Base-by-base conservation (phyloP, 2,329 filamentous ascomycete genomes). In the Balansia obtecta region DNA sequence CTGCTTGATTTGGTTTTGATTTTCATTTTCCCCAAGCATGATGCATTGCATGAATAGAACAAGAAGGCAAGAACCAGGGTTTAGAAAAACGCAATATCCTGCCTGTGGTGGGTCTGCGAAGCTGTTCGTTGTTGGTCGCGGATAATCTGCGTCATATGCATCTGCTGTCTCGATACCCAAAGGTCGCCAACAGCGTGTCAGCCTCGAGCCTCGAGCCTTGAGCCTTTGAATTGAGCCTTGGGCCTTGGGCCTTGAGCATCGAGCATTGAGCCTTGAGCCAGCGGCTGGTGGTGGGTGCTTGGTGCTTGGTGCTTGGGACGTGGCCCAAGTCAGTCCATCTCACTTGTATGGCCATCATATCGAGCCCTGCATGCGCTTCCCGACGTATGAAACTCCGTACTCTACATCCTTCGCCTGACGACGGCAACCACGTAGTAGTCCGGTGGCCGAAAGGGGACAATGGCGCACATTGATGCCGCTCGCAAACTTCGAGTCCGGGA, bases 381-480 rank as follows among this genome's bases (percentile, higher is more conserved):
- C 16, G 27, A 46, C 34, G 3, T 43, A 40, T 46, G 46, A 18
- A 11, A 27, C 34, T 42, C 12, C 30, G 20, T 34, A 41, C 18
- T 13, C 15, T 13, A 46, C 22, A 15, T 27, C 18, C 18, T 52
- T 38, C 30, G 41, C 43, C 37, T 42, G 20, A 43, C 42, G 38
- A 11, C 11, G 22, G 16, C 20, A 18, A 38, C 50, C 30, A 41
- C 20, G 30, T 46, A 45, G 33, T 42, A 39, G n/a, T 27, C 12
- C 20, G 20, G 43, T 12, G 27, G 16, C 42, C 42, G 12, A 50
- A 39, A 50, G 33, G 41, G 22, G 42, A 34, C 42, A 50, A 39
- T 50, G 48, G 48, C 48, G 42, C 47, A 47, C 46, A 47, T 15
- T 18, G 46, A 41, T 32, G 16, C 15, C 13, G 47, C 27, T 10